Base-by-base conservation (phyloP, 2,329 filamentous ascomycete species). In the Pseudogymnoascus sp. region DNA sequence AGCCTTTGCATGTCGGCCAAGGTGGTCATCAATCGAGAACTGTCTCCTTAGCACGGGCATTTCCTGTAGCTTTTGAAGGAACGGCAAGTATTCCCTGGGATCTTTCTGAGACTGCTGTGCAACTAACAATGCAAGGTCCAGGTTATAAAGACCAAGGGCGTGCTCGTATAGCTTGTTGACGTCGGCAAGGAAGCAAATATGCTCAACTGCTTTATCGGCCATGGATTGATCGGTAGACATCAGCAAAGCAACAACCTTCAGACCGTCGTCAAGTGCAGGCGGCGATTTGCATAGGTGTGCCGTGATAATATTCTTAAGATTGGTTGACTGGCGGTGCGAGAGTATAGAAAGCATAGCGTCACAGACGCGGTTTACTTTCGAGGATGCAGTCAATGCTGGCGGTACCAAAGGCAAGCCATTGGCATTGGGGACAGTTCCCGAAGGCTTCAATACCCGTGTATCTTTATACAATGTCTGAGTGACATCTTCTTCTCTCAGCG, bases 31-130 rank as follows among this genome's bases (percentile, higher is more conserved):
- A 62, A 99, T 96, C 44, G 86, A 85, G 69, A 93, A 96, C 62
- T 87, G 83, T 47, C 91, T 86, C 19, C 91, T 86, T 10, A 89
- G 75, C 10, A 85, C 81, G 0, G 88, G 77, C 69, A 96, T 82
- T 65, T 87, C 82, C 73, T 97, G 91, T 2, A 99, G 82, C 36
- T 87, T 87, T 72, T 96, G 93, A 61, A 99, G 85, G 72, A 97
- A 97, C 3, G 95, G 95, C 7, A 97, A 83, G 70, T 99, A 99
- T 74, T 99, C 95, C 69, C 92, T 82, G 1, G 95, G 95, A 70
- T 99, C 95, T 73, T 93, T 91, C 76, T 99, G 95, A 0, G 93
- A 95, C 73, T 97, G 93, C 72, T 99, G 95, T 0, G 95, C 95
- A 11, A 99, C 90, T 5, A 97, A 80, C 10, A 99, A 81, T 3